Conservation (phyloP, 352 stramenopile species). For the Plasmopara viticola region DNA sequence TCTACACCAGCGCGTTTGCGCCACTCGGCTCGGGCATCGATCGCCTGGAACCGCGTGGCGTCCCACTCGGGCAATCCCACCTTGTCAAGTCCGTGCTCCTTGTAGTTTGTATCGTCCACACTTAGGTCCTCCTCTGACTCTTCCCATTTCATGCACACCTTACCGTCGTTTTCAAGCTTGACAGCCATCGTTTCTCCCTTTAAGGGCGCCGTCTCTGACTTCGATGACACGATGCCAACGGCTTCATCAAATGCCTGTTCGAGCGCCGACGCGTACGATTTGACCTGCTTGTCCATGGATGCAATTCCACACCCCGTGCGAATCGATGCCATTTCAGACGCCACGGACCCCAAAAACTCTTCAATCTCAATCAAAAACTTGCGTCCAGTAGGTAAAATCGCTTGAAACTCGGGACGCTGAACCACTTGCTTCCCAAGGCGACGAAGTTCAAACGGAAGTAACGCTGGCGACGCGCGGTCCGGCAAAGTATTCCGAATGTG, state of each 20-base stretch:
- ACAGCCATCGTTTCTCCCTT: slow-evolving; percentile 58
- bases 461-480: slow-evolving; percentile 51
- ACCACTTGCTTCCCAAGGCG: slow-evolving; percentile 81
- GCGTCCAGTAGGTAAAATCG: slow-evolving; percentile 80
- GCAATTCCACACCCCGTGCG: slow-evolving; percentile 52
- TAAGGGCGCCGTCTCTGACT: slow-evolving; percentile 12
- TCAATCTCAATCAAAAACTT: slow-evolving; percentile 89
- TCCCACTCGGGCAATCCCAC: slow-evolving; percentile 58
- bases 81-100: slow-evolving; percentile 55
- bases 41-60: slow-evolving; percentile 46
- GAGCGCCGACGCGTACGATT: slow-evolving; percentile 59
- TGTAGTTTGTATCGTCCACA: slow-evolving; percentile 52
- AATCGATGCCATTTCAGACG: slow-evolving; percentile 49
- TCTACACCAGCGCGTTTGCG: slow-evolving; percentile 39
- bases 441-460: slow-evolving; percentile 82
- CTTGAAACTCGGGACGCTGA: slow-evolving; percentile 68
- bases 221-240: slow-evolving; percentile 15
- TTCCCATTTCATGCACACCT: slow-evolving; percentile 43
- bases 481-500: slow-evolving; percentile 84
- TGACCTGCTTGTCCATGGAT: slow-evolving; percentile 53
- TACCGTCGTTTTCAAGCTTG: slow-evolving; percentile 56
- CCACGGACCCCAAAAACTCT: slow-evolving; percentile 70
- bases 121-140: slow-evolving; percentile 44
- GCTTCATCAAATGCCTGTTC: slow-evolving; percentile 60
- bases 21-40: slow-evolving; percentile 47